A percentile compares a stretch with the other conserved stretches of the same genome.
phyloP scores from a whole-genome alignment of 2,329 filamentous ascomycete genomes.

The Talaromyces sp. region DNA sequence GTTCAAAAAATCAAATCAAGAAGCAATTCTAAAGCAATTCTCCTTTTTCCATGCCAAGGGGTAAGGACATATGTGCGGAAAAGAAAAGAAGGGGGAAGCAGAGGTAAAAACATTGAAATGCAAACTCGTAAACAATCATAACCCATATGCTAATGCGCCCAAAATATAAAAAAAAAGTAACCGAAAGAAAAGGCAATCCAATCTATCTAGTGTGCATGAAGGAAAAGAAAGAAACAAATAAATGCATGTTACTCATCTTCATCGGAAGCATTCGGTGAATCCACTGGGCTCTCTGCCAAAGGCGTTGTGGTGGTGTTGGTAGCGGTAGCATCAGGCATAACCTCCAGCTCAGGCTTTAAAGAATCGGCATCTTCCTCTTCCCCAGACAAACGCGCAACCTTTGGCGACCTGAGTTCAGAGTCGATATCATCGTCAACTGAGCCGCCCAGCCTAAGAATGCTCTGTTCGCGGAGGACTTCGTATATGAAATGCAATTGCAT shows the following conservation, averaged over 20 bases:
- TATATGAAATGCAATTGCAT: constrained; percentile 84
- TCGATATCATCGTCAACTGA: constrained; percentile 15
- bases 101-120: not conserved
- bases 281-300: constrained; percentile 22
- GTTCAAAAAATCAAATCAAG: not conserved
- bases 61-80: not conserved
- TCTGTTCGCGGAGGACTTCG: constrained; percentile 65
- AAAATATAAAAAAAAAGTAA: not conserved
- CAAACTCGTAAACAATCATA: constrained; percentile 2
- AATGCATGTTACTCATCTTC: constrained; percentile 21
- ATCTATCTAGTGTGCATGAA: not conserved
- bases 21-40: not conserved
- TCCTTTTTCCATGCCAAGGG: not conserved
- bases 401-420: constrained; percentile 26
- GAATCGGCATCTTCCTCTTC: constrained; percentile 23
- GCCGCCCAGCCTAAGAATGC: constrained; percentile 25
- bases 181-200: not conserved
- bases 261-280: constrained; percentile 24
- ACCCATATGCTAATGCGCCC: constrained; percentile 3
- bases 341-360: constrained; percentile 31
- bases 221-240: not conserved
- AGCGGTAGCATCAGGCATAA: constrained; percentile 14
- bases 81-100: not conserved
- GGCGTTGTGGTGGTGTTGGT: constrained; percentile 9
- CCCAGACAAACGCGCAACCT: constrained; percentile 28